Percentiles rank a stretch among this genome's conserved stretches.
phyloP scores from a whole-genome alignment of 2,329 filamentous ascomycete genomes.

The Pleoardoris graminearum region DNA sequence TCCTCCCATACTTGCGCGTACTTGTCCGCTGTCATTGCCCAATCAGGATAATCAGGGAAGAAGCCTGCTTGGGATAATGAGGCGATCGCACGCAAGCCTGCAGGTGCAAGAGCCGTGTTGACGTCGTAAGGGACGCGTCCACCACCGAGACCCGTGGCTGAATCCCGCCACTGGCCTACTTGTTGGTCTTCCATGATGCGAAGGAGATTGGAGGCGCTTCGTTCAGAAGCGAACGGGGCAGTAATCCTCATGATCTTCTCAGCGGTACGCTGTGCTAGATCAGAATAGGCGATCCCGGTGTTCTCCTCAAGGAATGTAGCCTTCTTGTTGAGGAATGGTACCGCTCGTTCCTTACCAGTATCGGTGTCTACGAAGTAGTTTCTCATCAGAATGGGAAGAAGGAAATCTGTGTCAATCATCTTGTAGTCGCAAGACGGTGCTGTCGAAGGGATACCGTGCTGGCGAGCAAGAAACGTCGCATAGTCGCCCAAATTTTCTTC shows the following conservation, averaged over 20 bases:
- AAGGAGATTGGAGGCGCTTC: constrained; percentile 59
- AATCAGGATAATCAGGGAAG: constrained; percentile 55
- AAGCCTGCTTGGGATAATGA: constrained; percentile 55
- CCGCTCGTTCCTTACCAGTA: constrained; percentile 45
- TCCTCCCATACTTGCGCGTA: constrained; percentile 67
- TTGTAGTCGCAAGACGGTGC: constrained; percentile 61
- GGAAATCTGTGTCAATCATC: constrained; percentile 67
- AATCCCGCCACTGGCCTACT: constrained; percentile 68
- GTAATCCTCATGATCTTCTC: constrained; percentile 63
- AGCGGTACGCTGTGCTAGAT: constrained; percentile 57
- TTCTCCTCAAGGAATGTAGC: constrained; percentile 58
- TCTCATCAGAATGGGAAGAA: constrained; percentile 61
- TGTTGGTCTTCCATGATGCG: constrained; percentile 58
- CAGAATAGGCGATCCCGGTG: constrained; percentile 56
- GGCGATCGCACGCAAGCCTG: constrained; percentile 62
- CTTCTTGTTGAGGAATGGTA: constrained; percentile 46
- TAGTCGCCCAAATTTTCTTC: constrained; percentile 70
- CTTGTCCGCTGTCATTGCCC: constrained; percentile 51
- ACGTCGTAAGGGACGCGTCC: constrained; percentile 68
- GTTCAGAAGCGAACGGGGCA: constrained; percentile 56
- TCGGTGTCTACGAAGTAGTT: constrained; percentile 60
- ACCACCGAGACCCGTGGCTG: constrained; percentile 62
- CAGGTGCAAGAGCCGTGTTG: constrained; percentile 65
- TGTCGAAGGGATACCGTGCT: constrained; percentile 57
- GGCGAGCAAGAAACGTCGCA: constrained; percentile 61